Evolutionary conservation across 148 eudicot species (phyloP).

Genomic region (Fallopia convolvulus): DNA sequence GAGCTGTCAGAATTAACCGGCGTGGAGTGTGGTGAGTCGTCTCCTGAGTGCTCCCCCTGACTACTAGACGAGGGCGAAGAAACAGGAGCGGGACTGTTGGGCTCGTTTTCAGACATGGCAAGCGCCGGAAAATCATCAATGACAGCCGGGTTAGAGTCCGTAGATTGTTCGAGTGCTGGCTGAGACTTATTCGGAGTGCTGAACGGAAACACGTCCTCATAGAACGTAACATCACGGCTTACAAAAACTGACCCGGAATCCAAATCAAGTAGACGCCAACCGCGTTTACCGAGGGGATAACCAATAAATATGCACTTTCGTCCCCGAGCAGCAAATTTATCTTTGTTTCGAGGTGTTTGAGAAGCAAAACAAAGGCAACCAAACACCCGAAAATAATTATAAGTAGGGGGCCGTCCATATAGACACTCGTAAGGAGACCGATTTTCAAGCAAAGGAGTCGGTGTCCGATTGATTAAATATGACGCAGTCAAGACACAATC

Average conservation of each 20-base stretch:
- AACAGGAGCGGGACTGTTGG: too few species aligned
- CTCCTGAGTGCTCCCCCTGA: too few species aligned
- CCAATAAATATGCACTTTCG: background rate
- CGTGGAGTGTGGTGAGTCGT: too few species aligned
- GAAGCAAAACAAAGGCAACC: background rate
- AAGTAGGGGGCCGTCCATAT: background rate
- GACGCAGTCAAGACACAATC: background rate
- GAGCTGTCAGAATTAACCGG: too few species aligned
- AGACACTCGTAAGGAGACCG: background rate
- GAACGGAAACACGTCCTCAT: background rate
- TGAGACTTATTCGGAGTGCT: too few species aligned
- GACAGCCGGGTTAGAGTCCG: too few species aligned
- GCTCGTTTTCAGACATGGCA: too few species aligned
- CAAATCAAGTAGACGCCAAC: background rate
- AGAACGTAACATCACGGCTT: constrained; percentile 1
- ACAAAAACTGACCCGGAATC: background rate
- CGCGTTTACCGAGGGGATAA: background rate
- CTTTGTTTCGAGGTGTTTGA: background rate
- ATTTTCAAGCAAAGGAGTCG: background rate
- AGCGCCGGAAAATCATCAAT: too few species aligned
- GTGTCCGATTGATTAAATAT: background rate
- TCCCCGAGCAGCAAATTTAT: background rate
- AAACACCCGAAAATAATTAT: background rate
- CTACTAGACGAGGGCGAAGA: too few species aligned
- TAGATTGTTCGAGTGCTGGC: too few species aligned